Evolutionary conservation across 768 basidiomycete genomes (phyloP).

Genomic region (Porpolomopsis calyptriformis): DNA sequence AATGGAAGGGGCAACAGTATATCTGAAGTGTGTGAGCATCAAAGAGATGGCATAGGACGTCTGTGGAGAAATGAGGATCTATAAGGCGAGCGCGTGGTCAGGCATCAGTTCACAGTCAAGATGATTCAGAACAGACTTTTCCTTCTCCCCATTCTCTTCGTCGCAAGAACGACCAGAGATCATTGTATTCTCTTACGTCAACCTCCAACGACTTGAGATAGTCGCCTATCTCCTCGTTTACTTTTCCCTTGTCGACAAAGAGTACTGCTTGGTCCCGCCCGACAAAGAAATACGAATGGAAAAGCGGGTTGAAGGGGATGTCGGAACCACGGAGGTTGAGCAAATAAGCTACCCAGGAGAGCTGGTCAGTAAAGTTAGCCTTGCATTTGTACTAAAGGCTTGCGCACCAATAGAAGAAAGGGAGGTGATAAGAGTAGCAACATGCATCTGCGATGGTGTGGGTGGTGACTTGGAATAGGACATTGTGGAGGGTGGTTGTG

Average conservation of each 20-base stretch:
- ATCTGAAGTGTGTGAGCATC: constrained; percentile 75
- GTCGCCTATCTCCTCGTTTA: constrained; percentile 43
- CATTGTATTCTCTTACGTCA: constrained; percentile 56
- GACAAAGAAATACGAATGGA: constrained; percentile 79
- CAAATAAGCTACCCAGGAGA: constrained; percentile 57
- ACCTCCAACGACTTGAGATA: constrained; percentile 53
- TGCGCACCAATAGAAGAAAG: constrained; percentile 59
- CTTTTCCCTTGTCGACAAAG: constrained; percentile 65
- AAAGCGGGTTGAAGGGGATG: constrained; percentile 86
- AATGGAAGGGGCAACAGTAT: constrained; percentile 58
- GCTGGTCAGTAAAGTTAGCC: constrained; percentile 9
- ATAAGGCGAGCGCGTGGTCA: constrained; percentile 1
- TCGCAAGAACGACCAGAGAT: constrained; percentile 71
- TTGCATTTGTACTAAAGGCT: not conserved
- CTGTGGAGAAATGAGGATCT: constrained; percentile 61
- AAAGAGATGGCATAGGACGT: constrained; percentile 77
- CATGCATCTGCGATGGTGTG: constrained; percentile 50
- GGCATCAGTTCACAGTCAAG: not conserved
- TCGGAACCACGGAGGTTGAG: constrained; percentile 86
- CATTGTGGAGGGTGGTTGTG: constrained; percentile 46
- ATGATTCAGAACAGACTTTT: constrained; percentile 34
- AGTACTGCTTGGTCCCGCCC: constrained; percentile 50
- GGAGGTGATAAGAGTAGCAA: constrained; percentile 57
- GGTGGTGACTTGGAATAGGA: constrained; percentile 55
- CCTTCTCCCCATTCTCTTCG: constrained; percentile 70